A percentile compares a stretch with the other conserved stretches of the same genome.
Evolutionary conservation across 371 early-diverging fungal species (phyloP).

Genomic region (Mortierella sp.): DNA sequence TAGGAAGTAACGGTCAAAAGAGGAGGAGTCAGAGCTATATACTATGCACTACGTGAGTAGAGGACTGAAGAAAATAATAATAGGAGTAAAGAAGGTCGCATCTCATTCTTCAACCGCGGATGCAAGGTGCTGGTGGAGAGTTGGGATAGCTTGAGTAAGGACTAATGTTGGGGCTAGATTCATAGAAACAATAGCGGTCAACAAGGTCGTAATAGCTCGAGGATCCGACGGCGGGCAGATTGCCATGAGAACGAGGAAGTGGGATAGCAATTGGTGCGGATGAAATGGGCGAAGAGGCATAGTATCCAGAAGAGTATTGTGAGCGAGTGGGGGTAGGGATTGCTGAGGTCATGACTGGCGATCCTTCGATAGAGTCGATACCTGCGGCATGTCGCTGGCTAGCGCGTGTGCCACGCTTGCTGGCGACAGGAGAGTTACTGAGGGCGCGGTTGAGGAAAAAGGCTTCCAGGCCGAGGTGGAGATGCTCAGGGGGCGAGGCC

Average conservation of each 20-base stretch:
- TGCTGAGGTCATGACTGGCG: constrained; percentile 3
- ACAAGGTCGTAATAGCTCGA: constrained; percentile 50
- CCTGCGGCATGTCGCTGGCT: constrained; percentile 10
- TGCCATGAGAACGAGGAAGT: background rate
- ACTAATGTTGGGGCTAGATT: constrained; percentile 37
- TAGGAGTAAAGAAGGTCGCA: too few species aligned
- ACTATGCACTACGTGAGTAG: too few species aligned
- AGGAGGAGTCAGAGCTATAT: too few species aligned
- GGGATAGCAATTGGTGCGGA: constrained; percentile 41
- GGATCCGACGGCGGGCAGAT: constrained; percentile 41
- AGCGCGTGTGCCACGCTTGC: constrained; percentile 18
- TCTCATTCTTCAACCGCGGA: constrained; percentile 14
- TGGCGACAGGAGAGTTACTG: background rate
- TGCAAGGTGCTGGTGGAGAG: constrained; percentile 43
- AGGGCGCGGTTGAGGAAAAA: background rate
- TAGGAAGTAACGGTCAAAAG: too few species aligned
- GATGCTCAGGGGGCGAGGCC: constrained; percentile 40
- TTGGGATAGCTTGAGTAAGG: constrained; percentile 37
- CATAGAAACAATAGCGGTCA: constrained; percentile 50
- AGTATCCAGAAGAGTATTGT: background rate
- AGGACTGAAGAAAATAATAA: background rate
- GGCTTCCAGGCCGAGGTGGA: constrained; percentile 28
- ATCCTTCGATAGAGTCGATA: too few species aligned
- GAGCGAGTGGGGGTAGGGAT: background rate
- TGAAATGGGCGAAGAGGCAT: constrained; percentile 3